Evolutionary conservation across 345 rosid genomes (phyloP), one percentile per base, ranked within the genome.

Genomic region (Aurinia saxatilis): DNA sequence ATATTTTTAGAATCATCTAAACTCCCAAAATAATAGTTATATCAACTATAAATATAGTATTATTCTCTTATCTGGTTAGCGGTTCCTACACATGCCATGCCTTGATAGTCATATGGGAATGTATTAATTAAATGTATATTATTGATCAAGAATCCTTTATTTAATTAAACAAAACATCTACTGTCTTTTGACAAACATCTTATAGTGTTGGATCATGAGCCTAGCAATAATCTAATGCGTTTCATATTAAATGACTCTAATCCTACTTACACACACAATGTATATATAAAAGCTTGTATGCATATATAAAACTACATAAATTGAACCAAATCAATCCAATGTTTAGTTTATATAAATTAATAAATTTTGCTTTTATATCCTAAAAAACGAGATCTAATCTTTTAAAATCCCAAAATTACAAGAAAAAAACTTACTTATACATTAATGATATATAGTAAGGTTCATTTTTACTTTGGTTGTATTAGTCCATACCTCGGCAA

Each of bases 141-240:
- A 54, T 11, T 54, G 52, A 55, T 55, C 59, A 56, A 48, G 39
- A 63, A 55, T 50, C 64, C 8, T 63, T 48, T 30, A 57, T 17
- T 15, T 21, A 31, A 21, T 47, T 27, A 31, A 70, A 70, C 56
- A 50, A 67, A 73, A 37, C 30, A 59, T 49, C 60, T 63, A 70
- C 50, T 51, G 65, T 57, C 75, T 60, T 35, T 68, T 60, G 64
- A 56, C 74, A 70, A 72, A 51, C 74, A 76, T 70, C 68, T 59
- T 65, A 42, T 68, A 15, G 56, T 65, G 69, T 81, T 74, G 86
- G 79, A 78, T 76, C 82, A 74, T 54, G 79, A 39, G 73, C 75
- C 64, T 38, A 58, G 8, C 48, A 36, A 51, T 60, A 48, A 59
- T 29, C 23, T 58, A 68, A 54, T 66, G 56, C 59, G 46, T 78